Conservation (phyloP, 148 eudicot species). For the Silene uniflora region DNA sequence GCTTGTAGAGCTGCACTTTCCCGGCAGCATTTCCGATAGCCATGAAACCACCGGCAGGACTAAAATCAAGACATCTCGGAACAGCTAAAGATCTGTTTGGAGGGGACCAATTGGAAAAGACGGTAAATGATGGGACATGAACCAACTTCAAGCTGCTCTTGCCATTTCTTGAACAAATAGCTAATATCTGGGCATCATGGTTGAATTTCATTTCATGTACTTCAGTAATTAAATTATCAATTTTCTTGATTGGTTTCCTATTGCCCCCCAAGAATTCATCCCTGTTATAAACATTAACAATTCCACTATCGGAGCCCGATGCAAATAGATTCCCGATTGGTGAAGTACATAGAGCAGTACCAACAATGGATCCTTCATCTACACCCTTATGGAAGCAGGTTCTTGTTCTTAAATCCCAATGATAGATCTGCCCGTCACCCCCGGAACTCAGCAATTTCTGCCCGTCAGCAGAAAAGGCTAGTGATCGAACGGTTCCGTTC, state of each 20-base stretch:
- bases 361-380: conserved; percentile 78
- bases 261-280: conserved; percentile 83
- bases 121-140: conserved; percentile 77
- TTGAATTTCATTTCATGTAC: conserved; percentile 79
- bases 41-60: conserved; percentile 91
- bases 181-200: conserved; percentile 74
- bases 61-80: conserved; percentile 77
- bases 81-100: conserved; percentile 34
- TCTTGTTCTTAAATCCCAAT: conserved; percentile 85
- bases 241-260: conserved; percentile 67
- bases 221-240: conserved; percentile 63
- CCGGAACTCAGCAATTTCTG: conserved; percentile 74
- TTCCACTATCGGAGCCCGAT: conserved; percentile 77
- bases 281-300: conserved; percentile 73
- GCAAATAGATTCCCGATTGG: conserved; percentile 73
- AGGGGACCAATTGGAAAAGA: conserved; percentile 90
- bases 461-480: conserved; percentile 69
- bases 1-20: conserved; percentile 67
- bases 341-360: conserved; percentile 70
- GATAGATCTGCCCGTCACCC: conserved; percentile 86
- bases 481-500: conserved; percentile 83
- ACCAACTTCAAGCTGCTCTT: conserved; percentile 75
- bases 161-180: conserved; percentile 67
- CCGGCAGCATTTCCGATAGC: conserved; percentile 84
- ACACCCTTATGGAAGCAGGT: conserved; percentile 73